Conservation (phyloP, 2,329 filamentous ascomycete species). For the Alternaria postmessia region DNA sequence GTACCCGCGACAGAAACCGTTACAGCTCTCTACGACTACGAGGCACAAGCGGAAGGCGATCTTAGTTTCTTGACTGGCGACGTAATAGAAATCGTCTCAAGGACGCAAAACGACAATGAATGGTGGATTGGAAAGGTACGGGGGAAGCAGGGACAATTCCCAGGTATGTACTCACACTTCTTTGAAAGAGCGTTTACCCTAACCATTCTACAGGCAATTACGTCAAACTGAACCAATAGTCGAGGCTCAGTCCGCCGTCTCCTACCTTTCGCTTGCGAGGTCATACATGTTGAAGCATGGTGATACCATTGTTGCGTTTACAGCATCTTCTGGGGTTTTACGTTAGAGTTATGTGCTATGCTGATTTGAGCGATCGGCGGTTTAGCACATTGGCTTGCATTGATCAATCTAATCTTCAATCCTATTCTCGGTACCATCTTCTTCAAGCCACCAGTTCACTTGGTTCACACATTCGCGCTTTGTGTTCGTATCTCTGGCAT, state of each 20-base stretch:
- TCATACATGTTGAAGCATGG: slow-evolving; percentile 22
- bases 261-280: slow-evolving; percentile 8
- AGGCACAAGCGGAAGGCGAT: slow-evolving; percentile 93
- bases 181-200: slow-evolving; percentile 17
- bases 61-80: slow-evolving; percentile 90
- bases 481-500: not conserved
- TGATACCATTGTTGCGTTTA: not conserved
- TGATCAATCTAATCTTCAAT: slow-evolving; percentile 2
- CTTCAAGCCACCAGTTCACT: not conserved
- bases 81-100: slow-evolving; percentile 82
- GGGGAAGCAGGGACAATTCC: slow-evolving; percentile 89
- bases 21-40: slow-evolving; percentile 94
- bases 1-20: slow-evolving; percentile 75
- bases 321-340: slow-evolving; percentile 6
- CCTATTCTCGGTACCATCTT: not conserved
- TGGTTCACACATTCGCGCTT: too few species aligned
- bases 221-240: slow-evolving; percentile 50
- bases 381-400: slow-evolving; percentile 7
- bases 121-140: slow-evolving; percentile 92
- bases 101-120: slow-evolving; percentile 92
- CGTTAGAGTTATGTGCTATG: slow-evolving; percentile 6
- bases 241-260: slow-evolving; percentile 3
- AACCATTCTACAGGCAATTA: slow-evolving; percentile 51
- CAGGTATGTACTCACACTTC: slow-evolving; percentile 68
- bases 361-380: slow-evolving; percentile 3